Conservation (phyloP, 345 rosid genomes). For the Alliaria petiolata region DNA sequence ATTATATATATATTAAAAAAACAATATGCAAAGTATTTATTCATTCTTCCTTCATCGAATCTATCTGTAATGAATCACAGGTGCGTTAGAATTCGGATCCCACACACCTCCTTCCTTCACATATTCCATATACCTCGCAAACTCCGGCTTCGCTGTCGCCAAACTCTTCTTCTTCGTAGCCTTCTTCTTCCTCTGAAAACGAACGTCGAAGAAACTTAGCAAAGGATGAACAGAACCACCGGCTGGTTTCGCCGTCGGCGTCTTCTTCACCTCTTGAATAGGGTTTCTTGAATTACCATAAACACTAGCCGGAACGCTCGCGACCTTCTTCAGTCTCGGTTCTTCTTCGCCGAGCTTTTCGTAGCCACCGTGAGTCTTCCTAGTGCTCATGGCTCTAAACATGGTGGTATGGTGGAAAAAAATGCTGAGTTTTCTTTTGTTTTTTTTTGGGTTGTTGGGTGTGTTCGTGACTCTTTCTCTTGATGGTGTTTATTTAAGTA, state of each 20-base stretch:
- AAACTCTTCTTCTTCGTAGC: slow-evolving; percentile 41
- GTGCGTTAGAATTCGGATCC: slow-evolving; percentile 49
- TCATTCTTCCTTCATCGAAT: not conserved
- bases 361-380: slow-evolving; percentile 42
- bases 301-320: slow-evolving; percentile 42
- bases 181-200: slow-evolving; percentile 28
- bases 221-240: slow-evolving; percentile 59
- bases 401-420: slow-evolving; percentile 29
- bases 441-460: not conserved
- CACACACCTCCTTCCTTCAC: slow-evolving; percentile 74
- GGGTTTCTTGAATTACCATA: slow-evolving; percentile 26
- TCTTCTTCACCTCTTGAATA: slow-evolving; percentile 17
- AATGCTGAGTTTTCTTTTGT: not conserved
- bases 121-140: slow-evolving; percentile 68
- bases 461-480: slow-evolving; percentile 19
- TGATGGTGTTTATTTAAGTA: slow-evolving; percentile 23
- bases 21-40: slow-evolving; percentile 11
- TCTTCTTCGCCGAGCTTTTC: slow-evolving; percentile 45
- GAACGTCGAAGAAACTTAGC: slow-evolving; percentile 46
- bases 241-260: slow-evolving; percentile 20
- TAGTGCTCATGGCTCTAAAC: slow-evolving; percentile 73
- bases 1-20: not conserved
- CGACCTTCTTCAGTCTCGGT: slow-evolving; percentile 35
- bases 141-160: slow-evolving; percentile 62
- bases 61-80: slow-evolving; percentile 54